Conservation (phyloP, 2,329 filamentous ascomycete species). For the Ceratocystis alfenasii region DNA sequence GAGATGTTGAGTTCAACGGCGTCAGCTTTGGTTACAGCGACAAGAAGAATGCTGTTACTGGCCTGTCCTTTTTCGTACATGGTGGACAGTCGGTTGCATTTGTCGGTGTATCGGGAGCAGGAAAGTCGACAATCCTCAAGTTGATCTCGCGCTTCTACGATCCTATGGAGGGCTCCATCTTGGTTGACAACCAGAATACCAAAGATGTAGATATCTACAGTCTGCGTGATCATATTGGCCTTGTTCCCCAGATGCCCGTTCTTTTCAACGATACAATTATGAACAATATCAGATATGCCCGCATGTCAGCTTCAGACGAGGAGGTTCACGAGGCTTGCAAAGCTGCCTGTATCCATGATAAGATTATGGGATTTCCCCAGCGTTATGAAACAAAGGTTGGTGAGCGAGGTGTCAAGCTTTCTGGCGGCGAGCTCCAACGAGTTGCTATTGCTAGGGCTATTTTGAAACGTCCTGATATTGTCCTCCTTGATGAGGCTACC, state of each 20-base stretch:
- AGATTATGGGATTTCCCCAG: constrained; percentile 44
- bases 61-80: constrained; percentile 39
- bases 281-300: constrained; percentile 48
- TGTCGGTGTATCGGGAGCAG: constrained; percentile 48
- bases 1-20: constrained; percentile 42
- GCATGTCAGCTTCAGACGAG: constrained; percentile 41
- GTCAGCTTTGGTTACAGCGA: constrained; percentile 50
- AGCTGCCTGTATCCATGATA: constrained; percentile 47
- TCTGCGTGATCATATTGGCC: constrained; percentile 42
- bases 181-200: constrained; percentile 46
- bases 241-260: constrained; percentile 45
- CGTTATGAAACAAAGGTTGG: constrained; percentile 41
- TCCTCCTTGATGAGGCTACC: constrained; percentile 69
- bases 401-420: constrained; percentile 47
- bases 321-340: constrained; percentile 44
- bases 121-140: constrained; percentile 47
- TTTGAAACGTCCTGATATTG: constrained; percentile 60
- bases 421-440: constrained; percentile 54
- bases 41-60: constrained; percentile 45
- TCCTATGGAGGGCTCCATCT: constrained; percentile 40
- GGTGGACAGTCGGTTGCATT: constrained; percentile 47
- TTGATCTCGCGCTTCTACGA: constrained; percentile 50
- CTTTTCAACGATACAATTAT: constrained; percentile 48
- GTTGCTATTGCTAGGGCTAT: constrained; percentile 60
- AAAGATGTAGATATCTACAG: constrained; percentile 41